Conservation (phyloP, 495 filamentous ascomycete species). For the Bathelium albidoporum region DNA sequence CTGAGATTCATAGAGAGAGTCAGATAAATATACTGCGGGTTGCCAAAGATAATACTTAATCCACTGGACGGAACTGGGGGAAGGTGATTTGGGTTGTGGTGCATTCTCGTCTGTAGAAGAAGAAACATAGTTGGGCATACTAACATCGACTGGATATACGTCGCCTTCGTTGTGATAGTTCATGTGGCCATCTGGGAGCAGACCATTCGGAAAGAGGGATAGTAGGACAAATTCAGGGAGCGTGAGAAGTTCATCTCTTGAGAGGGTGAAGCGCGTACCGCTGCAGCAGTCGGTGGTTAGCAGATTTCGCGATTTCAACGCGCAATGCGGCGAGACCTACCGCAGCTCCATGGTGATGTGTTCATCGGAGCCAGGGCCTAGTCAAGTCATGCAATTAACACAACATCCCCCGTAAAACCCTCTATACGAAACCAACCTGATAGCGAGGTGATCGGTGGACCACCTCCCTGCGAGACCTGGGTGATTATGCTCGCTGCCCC, state of each 20-base stretch:
- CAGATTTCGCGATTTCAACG: neutral
- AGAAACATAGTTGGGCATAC: conserved; percentile 33
- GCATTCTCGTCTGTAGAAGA: conserved; percentile 15
- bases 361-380: conserved; percentile 77
- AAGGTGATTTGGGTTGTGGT: conserved; percentile 18
- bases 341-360: conserved; percentile 89
- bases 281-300: conserved; percentile 36
- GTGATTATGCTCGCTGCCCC: conserved; percentile 97
- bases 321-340: conserved; percentile 39
- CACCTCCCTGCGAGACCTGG: conserved; percentile 87
- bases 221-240: conserved; percentile 96
- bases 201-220: conserved; percentile 94
- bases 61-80: conserved; percentile 24
- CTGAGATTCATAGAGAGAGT: conserved; percentile 49
- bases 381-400: neutral
- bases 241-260: conserved; percentile 87
- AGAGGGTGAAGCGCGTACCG: conserved; percentile 85
- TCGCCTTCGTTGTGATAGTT: conserved; percentile 82
- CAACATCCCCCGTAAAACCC: conserved; percentile 2
- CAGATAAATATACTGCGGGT: conserved; percentile 45
- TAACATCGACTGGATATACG: conserved; percentile 92
- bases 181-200: conserved; percentile 95
- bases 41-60: conserved; percentile 29
- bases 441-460: conserved; percentile 64
- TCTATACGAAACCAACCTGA: conserved; percentile 22